Evolutionary conservation across 2,329 filamentous ascomycete genomes (phyloP).

Genomic region (Alternaria tenuissima): DNA sequence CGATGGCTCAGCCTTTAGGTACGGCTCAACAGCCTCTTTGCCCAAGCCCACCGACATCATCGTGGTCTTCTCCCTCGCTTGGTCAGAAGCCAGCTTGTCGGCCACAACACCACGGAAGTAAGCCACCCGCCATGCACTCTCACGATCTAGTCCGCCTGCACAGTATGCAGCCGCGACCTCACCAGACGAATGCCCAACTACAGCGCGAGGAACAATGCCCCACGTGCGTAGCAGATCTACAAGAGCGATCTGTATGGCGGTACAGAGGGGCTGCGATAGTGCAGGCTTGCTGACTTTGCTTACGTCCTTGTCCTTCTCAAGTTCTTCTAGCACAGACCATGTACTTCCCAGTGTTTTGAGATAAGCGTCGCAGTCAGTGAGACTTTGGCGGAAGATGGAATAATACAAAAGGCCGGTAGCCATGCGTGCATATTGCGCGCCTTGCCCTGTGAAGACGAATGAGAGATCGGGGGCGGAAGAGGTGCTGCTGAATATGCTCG

Average conservation of each 20-base stretch:
- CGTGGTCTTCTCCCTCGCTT: background rate
- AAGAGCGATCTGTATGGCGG: conserved; percentile 9
- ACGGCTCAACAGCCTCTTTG: conserved; percentile 2
- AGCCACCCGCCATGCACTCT: conserved; percentile 12
- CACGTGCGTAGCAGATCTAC: conserved; percentile 14
- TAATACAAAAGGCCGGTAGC: conserved; percentile 25
- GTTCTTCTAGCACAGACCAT: conserved; percentile 29
- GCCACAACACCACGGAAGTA: conserved; percentile 20
- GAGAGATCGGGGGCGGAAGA: conserved; percentile 4
- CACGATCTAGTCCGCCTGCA: background rate
- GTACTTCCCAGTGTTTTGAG: background rate
- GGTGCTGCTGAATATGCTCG: conserved; percentile 5
- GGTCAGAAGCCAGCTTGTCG: conserved; percentile 4
- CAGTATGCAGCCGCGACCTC: conserved; percentile 34
- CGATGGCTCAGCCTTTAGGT: conserved; percentile 9
- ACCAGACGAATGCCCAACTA: conserved; percentile 33
- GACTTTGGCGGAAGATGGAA: conserved; percentile 10
- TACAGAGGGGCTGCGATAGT: conserved; percentile 15
- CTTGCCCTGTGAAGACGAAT: conserved; percentile 44
- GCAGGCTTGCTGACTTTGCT: conserved; percentile 16
- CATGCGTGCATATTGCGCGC: conserved; percentile 40
- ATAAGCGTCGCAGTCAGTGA: conserved; percentile 3
- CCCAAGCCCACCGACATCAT: conserved; percentile 15
- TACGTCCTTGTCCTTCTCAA: conserved; percentile 16
- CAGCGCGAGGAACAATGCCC: conserved; percentile 17